These are phyloP conservation scores for Gaillardinia entomophila DNA, from an alignment of 805 yeast species.

Conservation along the genomic window DNA sequence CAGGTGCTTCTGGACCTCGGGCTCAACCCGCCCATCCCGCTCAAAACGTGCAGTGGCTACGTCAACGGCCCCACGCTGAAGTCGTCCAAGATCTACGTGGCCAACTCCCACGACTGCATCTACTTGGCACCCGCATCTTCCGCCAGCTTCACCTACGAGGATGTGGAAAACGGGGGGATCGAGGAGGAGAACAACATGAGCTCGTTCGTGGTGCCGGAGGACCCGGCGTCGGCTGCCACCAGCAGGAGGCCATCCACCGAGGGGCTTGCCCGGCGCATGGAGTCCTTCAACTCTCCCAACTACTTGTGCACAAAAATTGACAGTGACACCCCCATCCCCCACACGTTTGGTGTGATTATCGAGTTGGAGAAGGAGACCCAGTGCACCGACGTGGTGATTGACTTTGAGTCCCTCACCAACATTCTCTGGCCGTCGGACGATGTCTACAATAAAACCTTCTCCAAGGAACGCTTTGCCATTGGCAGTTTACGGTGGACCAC, in stretches of 20 bases:
- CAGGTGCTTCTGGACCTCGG: constrained; percentile 29
- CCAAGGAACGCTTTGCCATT: constrained; percentile 43
- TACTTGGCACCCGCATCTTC: constrained; percentile 35
- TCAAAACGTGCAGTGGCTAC: constrained; percentile 21
- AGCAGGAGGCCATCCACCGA: constrained; percentile 16
- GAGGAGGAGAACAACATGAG: constrained; percentile 8
- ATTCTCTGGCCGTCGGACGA: constrained; percentile 53
- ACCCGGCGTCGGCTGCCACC: constrained; percentile 5
- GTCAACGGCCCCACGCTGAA: constrained; percentile 20
- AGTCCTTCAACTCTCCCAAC: constrained; percentile 26
- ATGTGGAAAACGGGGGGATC: constrained; percentile 34
- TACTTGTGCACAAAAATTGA: constrained; percentile 32
- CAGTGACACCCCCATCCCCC: constrained; percentile 39
- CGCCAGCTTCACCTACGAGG: constrained; percentile 37
- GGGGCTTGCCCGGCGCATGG: constrained; percentile 16
- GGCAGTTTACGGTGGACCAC: constrained; percentile 43
- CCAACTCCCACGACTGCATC: constrained; percentile 35
- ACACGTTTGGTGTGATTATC: constrained; percentile 47
- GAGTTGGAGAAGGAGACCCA: constrained; percentile 37
- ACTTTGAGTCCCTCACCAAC: constrained; percentile 38
- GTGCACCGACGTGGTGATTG: constrained; percentile 33
- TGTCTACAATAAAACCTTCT: constrained; percentile 38
- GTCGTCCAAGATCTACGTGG: constrained; percentile 24
- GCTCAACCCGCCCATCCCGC: constrained; percentile 32
- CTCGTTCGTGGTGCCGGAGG: not conserved